These are phyloP conservation scores for Trichosanthes truncata DNA, from an alignment of 306 rosid species.

Conservation along the genomic window DNA sequence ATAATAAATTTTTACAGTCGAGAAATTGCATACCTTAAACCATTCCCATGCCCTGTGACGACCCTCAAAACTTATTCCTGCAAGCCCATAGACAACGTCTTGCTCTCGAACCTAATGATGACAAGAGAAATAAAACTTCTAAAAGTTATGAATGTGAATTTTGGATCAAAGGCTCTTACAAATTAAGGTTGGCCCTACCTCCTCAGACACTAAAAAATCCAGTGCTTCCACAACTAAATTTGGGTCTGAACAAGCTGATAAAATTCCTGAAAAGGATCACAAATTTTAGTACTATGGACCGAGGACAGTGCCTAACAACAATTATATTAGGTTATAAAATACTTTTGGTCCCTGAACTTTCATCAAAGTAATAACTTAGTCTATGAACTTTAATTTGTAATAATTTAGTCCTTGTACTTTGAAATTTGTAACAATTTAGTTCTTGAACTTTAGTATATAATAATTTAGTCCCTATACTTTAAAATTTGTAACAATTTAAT, in stretches of 20 bases:
- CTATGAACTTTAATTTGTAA: too few relatives aligned
- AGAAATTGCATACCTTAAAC: slow-evolving; percentile 39
- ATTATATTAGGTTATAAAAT: not conserved
- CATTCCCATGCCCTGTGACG: slow-evolving; percentile 38
- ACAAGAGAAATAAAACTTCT: slow-evolving; percentile 3
- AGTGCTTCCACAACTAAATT: slow-evolving; percentile 35
- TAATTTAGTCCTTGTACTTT: too few relatives aligned
- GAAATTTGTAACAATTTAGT: too few relatives aligned
- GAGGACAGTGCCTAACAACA: not conserved
- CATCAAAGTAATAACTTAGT: too few relatives aligned
- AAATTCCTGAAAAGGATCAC: slow-evolving; percentile 28
- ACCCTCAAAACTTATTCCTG: slow-evolving; percentile 38
- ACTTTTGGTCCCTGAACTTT: too few relatives aligned
- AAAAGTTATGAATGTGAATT: not conserved
- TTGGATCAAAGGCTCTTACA: not conserved
- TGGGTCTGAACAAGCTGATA: slow-evolving; percentile 49
- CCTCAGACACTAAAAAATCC: slow-evolving; percentile 36
- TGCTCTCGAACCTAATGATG: slow-evolving; percentile 42
- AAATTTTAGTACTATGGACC: not conserved
- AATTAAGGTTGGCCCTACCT: slow-evolving; percentile 18
- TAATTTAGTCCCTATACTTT: too few relatives aligned
- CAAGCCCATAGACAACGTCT: slow-evolving; percentile 32
- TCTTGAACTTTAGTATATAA: too few relatives aligned
- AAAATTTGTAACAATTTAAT: too few relatives aligned
- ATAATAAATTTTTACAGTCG: not conserved